Evolutionary conservation across 2,329 filamentous ascomycete species (phyloP).

Genomic region (Dactylellina sp.): DNA sequence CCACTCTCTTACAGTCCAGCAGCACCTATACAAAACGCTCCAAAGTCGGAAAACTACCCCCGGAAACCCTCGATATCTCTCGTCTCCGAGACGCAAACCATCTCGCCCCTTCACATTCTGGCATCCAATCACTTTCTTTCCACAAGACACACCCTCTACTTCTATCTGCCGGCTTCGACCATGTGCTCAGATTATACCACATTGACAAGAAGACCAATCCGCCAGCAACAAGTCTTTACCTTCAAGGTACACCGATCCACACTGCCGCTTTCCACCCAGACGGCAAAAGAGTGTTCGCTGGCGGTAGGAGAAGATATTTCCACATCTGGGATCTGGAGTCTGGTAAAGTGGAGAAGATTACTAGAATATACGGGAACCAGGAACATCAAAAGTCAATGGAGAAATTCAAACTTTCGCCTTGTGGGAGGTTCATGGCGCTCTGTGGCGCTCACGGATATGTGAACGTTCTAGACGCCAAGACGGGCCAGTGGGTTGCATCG

Average conservation of each 20-base stretch:
- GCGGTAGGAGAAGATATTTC: slow-evolving; percentile 88
- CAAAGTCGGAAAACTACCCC: slow-evolving; percentile 79
- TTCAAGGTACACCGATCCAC: slow-evolving; percentile 83
- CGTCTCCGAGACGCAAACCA: slow-evolving; percentile 82
- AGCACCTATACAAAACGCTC: slow-evolving; percentile 72
- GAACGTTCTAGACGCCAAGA: slow-evolving; percentile 82
- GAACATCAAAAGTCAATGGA: slow-evolving; percentile 83
- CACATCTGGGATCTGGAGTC: slow-evolving; percentile 91
- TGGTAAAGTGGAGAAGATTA: slow-evolving; percentile 84
- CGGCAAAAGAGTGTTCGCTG: slow-evolving; percentile 85
- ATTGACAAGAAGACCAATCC: slow-evolving; percentile 80
- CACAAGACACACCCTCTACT: slow-evolving; percentile 89
- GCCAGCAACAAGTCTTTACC: slow-evolving; percentile 87
- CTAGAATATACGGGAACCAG: slow-evolving; percentile 79
- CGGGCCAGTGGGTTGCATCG: slow-evolving; percentile 87
- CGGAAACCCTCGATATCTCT: slow-evolving; percentile 91
- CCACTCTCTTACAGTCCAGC: slow-evolving; percentile 79
- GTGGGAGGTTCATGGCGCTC: slow-evolving; percentile 86
- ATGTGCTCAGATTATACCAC: slow-evolving; percentile 88
- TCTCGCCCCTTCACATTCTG: slow-evolving; percentile 70
- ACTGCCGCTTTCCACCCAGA: slow-evolving; percentile 81
- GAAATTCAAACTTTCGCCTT: slow-evolving; percentile 85
- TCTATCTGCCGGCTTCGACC: slow-evolving; percentile 86
- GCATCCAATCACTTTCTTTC: slow-evolving; percentile 84
- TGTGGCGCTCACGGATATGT: slow-evolving; percentile 83